Base-by-base conservation (phyloP, 2,329 filamentous ascomycete genomes). In the Alternaria burnsii region DNA sequence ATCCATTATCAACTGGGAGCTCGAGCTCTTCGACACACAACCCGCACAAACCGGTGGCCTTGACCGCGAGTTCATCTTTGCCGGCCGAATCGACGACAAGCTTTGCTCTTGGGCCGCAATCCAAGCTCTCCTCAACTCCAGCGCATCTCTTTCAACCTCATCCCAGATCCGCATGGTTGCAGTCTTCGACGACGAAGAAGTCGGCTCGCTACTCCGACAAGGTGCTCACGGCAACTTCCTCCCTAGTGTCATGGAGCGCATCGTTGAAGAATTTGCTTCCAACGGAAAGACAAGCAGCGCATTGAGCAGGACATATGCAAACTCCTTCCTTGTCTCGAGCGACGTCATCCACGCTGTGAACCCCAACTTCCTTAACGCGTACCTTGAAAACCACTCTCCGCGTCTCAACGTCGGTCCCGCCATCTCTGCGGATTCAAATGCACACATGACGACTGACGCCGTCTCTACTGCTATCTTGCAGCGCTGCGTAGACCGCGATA, bases 131-230 rank as follows among this genome's bases (percentile, higher is more conserved):
- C 84, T 97, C 28, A 88, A 90, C 51, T 88, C 79, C 20, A 73
- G 84, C 10, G 76, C 82, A 1, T 78, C 83, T 78, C 67, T 75
- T 42, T 82, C 85, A 1, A 77, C 82, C 10, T 86, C 90, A 61
- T 86, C 89, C n/a, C 86, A 90, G 55, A 88, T 98, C 79, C 96
- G 96, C 80, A 84, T 97, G 56, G 92, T 95, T 36, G 93, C 91
- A n/a, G 89, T 97, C 71, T 98, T 98, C 74, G 95, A 98, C 75
- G 91, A 97, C 72, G 95, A 99, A 79, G 95, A 99, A 79, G 97
- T 99, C 62, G 95, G 95, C 62, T 96, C 91, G 26, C 84, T 93
- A 9, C 87, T 97, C 52, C 91, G 94, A 57, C 94, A 98, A 81
- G 95, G 95, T 62, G 95, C 95, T 6, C 86, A 87, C 54, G 89